phyloP scores from a whole-genome alignment of 208 protist species.

The Angomonas desouzai region DNA sequence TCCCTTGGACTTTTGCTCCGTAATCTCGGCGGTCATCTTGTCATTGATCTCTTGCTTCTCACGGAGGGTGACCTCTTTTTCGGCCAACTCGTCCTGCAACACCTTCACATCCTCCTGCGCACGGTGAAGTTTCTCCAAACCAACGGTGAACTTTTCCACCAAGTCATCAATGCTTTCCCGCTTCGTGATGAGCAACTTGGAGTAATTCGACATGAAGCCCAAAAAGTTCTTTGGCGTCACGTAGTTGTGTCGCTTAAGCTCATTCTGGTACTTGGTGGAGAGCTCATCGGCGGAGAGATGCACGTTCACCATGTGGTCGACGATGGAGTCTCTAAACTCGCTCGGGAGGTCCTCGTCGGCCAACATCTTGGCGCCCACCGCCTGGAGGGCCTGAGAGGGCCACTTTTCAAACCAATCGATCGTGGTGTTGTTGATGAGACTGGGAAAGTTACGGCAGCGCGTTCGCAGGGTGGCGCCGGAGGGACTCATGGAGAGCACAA shows the following conservation, averaged over 20 bases:
- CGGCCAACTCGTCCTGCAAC: constrained; percentile 92
- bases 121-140: constrained; percentile 95
- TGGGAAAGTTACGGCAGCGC: constrained; percentile 97
- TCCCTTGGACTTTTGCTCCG: constrained; percentile 84
- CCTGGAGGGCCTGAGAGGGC: constrained; percentile 95
- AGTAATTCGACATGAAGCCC: constrained; percentile 97
- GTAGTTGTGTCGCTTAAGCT: constrained; percentile 96
- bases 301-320: constrained; percentile 96
- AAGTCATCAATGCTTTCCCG: constrained; percentile 93
- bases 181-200: constrained; percentile 90
- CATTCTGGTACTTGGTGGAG: constrained; percentile 82
- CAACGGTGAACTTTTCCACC: constrained; percentile 94
- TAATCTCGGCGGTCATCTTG: constrained; percentile 90
- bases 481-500: constrained; percentile 98
- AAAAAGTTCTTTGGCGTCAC: constrained; percentile 99
- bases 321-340: constrained; percentile 80
- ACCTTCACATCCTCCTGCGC: constrained; percentile 96
- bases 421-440: constrained; percentile 98
- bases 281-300: constrained; percentile 91
- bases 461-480: constrained; percentile 94
- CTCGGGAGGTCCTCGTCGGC: constrained; percentile 88
- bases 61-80: constrained; percentile 93
- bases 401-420: constrained; percentile 99
- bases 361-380: constrained; percentile 89
- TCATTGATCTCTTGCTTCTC: constrained; percentile 94